These are phyloP conservation scores for Exophiala alcalophila DNA, from an alignment of 2,329 filamentous ascomycete species.

Conservation along the genomic window DNA sequence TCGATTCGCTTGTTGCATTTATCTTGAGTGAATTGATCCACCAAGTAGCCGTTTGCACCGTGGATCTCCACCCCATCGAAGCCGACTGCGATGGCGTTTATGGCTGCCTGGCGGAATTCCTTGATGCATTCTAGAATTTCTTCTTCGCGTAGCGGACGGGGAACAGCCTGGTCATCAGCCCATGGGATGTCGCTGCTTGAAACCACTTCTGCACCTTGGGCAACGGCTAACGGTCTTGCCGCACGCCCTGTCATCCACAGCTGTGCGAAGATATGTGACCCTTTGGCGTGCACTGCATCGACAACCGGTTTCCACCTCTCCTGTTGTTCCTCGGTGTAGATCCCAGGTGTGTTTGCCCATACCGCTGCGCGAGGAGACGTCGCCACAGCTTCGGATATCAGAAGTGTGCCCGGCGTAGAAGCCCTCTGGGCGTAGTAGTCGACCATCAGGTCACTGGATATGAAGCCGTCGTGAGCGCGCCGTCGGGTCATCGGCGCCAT, in stretches of 20 bases:
- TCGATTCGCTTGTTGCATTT: constrained; percentile 52
- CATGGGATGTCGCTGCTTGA: constrained; percentile 10
- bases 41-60: constrained; percentile 49
- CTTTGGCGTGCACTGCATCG: neutral
- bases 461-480: constrained; percentile 43
- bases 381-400: constrained; percentile 32
- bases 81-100: constrained; percentile 53
- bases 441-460: constrained; percentile 36
- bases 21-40: constrained; percentile 53
- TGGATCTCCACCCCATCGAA: constrained; percentile 57
- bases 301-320: neutral
- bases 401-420: constrained; percentile 36
- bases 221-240: neutral
- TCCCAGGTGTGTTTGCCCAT: neutral
- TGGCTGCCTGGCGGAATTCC: constrained; percentile 43
- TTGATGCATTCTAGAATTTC: constrained; percentile 40
- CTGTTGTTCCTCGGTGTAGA: neutral
- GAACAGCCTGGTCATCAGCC: constrained; percentile 20
- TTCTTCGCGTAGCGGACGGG: constrained; percentile 36
- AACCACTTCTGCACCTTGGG: constrained; percentile 6
- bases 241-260: neutral
- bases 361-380: constrained; percentile 4
- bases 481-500: constrained; percentile 54
- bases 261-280: neutral
- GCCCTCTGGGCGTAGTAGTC: constrained; percentile 43